Evolutionary conservation across 2,329 filamentous ascomycete genomes (phyloP).

Genomic region (Claviceps sp.): DNA sequence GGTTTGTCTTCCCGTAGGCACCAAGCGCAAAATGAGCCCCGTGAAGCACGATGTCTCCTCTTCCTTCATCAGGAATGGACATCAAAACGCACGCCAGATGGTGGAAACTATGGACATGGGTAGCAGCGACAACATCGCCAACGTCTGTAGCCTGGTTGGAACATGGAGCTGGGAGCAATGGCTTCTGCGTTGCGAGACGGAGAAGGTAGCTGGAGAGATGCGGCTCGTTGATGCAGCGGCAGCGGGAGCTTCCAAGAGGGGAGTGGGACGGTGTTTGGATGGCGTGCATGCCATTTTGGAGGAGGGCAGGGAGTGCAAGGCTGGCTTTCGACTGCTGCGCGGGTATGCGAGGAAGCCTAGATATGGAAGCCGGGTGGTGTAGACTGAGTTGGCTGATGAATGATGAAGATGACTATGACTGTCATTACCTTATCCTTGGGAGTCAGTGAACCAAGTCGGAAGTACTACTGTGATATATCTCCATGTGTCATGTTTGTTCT

Average conservation of each 20-base stretch:
- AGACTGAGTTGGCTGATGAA: slow-evolving; percentile 18
- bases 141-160: slow-evolving; percentile 68
- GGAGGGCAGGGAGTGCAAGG: slow-evolving; percentile 45
- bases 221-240: slow-evolving; percentile 39
- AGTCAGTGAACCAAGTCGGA: no score
- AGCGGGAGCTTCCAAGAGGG: slow-evolving; percentile 34
- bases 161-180: slow-evolving; percentile 94
- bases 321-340: slow-evolving; percentile 47
- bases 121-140: slow-evolving; percentile 57
- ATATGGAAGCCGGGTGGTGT: slow-evolving; percentile 23
- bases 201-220: slow-evolving; percentile 59
- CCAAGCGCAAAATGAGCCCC: slow-evolving; percentile 21
- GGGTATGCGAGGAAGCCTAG: slow-evolving; percentile 52
- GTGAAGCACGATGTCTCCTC: slow-evolving; percentile 21
- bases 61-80: slow-evolving; percentile 15
- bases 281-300: slow-evolving; percentile 48
- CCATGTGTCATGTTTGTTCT: no score
- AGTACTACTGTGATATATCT: no score
- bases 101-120: slow-evolving; percentile 52
- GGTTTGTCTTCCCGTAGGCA: slow-evolving; percentile 77
- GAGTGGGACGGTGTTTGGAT: slow-evolving; percentile 46
- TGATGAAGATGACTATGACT: neutral
- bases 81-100: slow-evolving; percentile 29
- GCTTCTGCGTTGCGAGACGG: slow-evolving; percentile 76
- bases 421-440: no score